Evolutionary conservation across 257 asterid genomes (phyloP).

Genomic region (Primulina tabacum): DNA sequence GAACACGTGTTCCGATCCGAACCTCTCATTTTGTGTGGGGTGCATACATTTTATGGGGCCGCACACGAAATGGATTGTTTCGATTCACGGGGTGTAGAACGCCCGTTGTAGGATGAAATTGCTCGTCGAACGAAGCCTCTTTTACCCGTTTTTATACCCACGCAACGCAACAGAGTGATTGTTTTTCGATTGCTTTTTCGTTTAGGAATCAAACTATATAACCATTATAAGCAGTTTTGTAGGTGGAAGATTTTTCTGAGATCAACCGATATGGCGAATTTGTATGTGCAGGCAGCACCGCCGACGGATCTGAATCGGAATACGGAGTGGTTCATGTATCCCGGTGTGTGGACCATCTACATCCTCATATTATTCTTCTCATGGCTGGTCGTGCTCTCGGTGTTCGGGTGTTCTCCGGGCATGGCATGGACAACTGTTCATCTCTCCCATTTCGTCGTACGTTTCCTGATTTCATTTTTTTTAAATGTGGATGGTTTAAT

Average conservation of each 20-base stretch:
- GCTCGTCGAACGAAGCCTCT: too few species aligned
- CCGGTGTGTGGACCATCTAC: neutral
- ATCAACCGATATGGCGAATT: conserved; percentile 6
- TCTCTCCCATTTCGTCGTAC: neutral
- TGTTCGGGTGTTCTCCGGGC: conserved; percentile 4
- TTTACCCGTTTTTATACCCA: too few species aligned
- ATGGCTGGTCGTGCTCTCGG: conserved; percentile 12
- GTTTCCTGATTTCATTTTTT: too few species aligned
- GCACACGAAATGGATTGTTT: too few species aligned
- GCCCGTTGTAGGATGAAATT: too few species aligned
- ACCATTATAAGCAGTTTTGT: neutral
- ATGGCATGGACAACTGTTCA: conserved; percentile 3
- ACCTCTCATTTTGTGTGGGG: too few species aligned
- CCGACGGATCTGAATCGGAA: conserved; percentile 15
- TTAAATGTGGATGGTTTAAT: neutral
- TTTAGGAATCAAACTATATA: neutral
- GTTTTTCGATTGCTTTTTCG: neutral
- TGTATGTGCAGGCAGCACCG: neutral
- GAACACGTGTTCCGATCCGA: too few species aligned
- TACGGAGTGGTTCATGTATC: conserved; percentile 10
- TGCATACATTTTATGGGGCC: too few species aligned
- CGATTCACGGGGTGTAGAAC: too few species aligned
- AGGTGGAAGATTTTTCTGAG: neutral
- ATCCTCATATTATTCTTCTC: conserved; percentile 10
- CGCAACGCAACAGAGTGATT: neutral